Evolutionary conservation across 2,329 filamentous ascomycete species (phyloP), one percentile per base, ranked within the genome.

Genomic region (Knoxdaviesia proteae): DNA sequence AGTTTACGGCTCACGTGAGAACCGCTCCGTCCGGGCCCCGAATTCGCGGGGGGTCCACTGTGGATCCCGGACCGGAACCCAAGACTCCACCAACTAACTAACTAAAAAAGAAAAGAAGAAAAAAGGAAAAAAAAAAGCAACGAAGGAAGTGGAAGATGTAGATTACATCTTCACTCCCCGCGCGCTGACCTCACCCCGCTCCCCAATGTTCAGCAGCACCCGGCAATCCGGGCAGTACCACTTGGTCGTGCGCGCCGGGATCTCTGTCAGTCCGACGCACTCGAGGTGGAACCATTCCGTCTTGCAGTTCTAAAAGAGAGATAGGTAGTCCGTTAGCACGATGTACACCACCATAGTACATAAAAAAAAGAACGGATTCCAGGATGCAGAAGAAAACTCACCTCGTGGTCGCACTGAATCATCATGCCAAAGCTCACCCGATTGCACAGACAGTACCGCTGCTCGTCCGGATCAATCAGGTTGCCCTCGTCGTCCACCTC

Each of bases 181-280:
- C n/a, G 70, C 71, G 46, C 58, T 77, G 7, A 77, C 69, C 52
- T 77, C 71, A 3, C 74, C 74, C 56, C 66, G 72, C 58, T 74
- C 71, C 5, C 74, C 74, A 49, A 77, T 73, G 40, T 74, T 72
- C 33, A 78, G 58, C 32, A 68, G 59, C 47, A 71, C 68, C 36
- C 77, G 65, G 53, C 83, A 90, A 41, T 84, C 75, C 1, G 80
- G 80, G 57, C 83, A 90, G 52, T 84, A 90, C 83, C 83, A 90
- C 58, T 84, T 86, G 3, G 77, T 77, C 33, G 79, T 80, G 11
- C 80, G 67, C 3, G 76, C 70, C 7, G 82, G 81, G 46, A 81
- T 72, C 30, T 76, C 67, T 7, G 67, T 63, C 34, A 90, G 63
- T 5, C 69, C 75, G 5, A 90, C 79, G 52, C 83, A 90, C 48